Base-by-base conservation (phyloP, 352 stramenopile genomes). In the Pythium phragmitis region DNA sequence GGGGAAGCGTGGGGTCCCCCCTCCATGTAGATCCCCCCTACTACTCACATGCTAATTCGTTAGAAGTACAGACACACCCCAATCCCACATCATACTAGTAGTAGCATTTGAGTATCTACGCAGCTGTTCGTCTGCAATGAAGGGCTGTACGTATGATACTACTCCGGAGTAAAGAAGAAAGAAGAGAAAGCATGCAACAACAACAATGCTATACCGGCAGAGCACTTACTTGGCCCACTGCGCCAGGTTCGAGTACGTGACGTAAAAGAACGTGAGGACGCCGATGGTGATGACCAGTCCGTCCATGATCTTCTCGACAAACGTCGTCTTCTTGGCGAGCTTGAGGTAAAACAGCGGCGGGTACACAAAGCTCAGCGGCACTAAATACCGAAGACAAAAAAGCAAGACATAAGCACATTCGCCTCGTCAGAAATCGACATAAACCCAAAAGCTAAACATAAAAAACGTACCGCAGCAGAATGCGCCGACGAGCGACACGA, bases 331-430 rank as follows among this genome's bases (percentile, higher is more conserved):
- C 21, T 76, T 71, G 26, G 76, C 74, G 52, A 93, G 65, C 72
- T 93, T 93, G 58, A 91, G 64, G 51, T 93, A 79, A 58, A 93
- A 93, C 43, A 91, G 70, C 45, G 82, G 80, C 23, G 85, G 85
- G 57, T 92, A 93, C 53, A 93, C 78, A 51, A 93, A 93, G 52
- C 80, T 89, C 64, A 93, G 57, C 0, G 85, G 85, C 47, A 93
- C 84, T 92, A 57, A 28, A 7, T 21, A 36, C 52, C 28, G 26
- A 30, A 30, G 4, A 30, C 26, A 30, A 5, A 5, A 30, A 30
- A 30, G 26, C 14, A 60, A 63, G 11, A 74, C 6, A 23, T 4
- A 72, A 9, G 51, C 34, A 13, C 34, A 39, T 37, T 30, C 42
- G 11, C 55, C 43, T 19, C n/a, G 37, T 23, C 56, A 14, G n/a